Evolutionary conservation across 2,329 filamentous ascomycete genomes (phyloP), one percentile per base, ranked within the genome.

Genomic region (Ophiostoma himal-ulmi): DNA sequence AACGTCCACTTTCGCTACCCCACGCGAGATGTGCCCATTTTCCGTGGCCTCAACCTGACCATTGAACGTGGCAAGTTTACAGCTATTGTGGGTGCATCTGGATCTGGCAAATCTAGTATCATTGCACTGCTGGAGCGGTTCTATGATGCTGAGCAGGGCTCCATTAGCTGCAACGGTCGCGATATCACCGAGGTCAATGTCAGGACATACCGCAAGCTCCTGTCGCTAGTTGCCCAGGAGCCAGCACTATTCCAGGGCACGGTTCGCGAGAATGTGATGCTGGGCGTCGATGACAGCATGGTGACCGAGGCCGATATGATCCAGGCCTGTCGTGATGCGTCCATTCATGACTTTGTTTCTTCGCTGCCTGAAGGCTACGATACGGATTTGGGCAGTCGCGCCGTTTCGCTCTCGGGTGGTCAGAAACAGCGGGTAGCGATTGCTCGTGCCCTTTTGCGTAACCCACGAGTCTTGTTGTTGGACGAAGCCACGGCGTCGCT

Each of bases 211-310:
- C 86, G 91, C 57, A 82, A 83, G 70, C 80, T 86, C 48, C 82
- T 93, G 14, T 89, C 89, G 1, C 83, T 94, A 0, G 91, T 94
- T 0, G 87, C 89, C 3, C 91, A 94, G 78, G 91, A 94, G 76
- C 85, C 91, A 10, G 89, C 88, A 0, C 82, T 94, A 0, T 93
- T 91, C 75, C 87, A 89, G 77, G 88, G 85, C 14, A 87, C 87
- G 0, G 83, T 93, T 26, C 84, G 86, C 22, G 90, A 93, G 72
- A 92, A 92, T 74, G 86, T 92, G 69, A 78, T 89, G 1, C 82
- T 92, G 0, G 90, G 89, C 22, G 85, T 92, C 26, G 80, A 84
- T 39, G 83, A 85, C 0, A 80, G 82, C 0, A 78, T 82, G 0
- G 81, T 89, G 0, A 80, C 81, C 0, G 84, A 87, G 1, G 84